Conservation (phyloP, 2,329 filamentous ascomycete genomes). For the Aspergillus uvarum region DNA sequence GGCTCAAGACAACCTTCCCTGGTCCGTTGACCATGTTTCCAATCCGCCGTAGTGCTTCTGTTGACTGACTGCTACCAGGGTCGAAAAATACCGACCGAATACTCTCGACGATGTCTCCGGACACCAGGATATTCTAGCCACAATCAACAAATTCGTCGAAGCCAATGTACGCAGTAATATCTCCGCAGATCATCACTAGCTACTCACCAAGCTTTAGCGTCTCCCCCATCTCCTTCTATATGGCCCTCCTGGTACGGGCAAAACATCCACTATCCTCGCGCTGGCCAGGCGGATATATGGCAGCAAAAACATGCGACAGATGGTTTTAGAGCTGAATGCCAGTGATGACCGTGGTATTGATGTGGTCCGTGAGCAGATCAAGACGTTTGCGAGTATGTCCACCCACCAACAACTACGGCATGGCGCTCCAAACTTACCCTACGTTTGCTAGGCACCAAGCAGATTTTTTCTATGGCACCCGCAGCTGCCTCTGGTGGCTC, state of each 20-base stretch:
- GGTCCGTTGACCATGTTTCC: constrained; percentile 52
- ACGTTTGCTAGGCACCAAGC: constrained; percentile 65
- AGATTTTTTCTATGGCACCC: constrained; percentile 77
- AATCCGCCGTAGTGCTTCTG: too few species aligned
- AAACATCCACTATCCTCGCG: constrained; percentile 94
- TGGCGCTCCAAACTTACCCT: background rate
- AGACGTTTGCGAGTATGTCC: constrained; percentile 80
- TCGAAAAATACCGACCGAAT: constrained; percentile 93
- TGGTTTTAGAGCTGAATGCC: constrained; percentile 97
- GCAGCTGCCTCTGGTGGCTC: constrained; percentile 43
- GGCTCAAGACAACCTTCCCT: constrained; percentile 89
- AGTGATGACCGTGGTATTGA: constrained; percentile 97
- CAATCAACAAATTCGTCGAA: constrained; percentile 97
- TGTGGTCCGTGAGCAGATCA: constrained; percentile 97
- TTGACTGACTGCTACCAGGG: constrained; percentile 55
- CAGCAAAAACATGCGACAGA: constrained; percentile 87
- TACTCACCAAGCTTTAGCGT: constrained; percentile 49
- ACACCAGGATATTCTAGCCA: constrained; percentile 94
- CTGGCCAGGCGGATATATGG: constrained; percentile 93
- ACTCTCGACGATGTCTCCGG: constrained; percentile 90
- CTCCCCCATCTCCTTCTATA: constrained; percentile 95
- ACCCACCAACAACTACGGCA: background rate
- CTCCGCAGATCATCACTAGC: background rate
- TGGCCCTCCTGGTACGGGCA: constrained; percentile 92
- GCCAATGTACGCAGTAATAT: constrained; percentile 61